Evolutionary conservation across 73 alveolate genomes (phyloP).

Genomic region (Stentor roeselii): DNA sequence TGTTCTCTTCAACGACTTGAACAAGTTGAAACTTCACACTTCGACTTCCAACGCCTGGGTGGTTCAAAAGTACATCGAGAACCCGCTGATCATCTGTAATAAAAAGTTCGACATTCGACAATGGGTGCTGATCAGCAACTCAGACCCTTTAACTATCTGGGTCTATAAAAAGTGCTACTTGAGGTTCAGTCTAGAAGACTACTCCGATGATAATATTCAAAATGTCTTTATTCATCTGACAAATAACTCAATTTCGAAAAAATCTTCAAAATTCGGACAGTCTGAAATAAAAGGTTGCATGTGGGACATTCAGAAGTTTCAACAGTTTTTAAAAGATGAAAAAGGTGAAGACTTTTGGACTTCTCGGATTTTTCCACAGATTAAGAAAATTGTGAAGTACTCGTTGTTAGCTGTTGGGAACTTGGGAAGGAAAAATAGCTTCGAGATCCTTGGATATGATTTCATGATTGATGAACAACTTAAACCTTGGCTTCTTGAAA

Average conservation of each 20-base stretch:
- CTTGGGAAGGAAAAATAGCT: conserved; percentile 75
- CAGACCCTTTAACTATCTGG: conserved; percentile 60
- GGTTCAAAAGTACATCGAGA: conserved; percentile 90
- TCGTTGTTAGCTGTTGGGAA: conserved; percentile 86
- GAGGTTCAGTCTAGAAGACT: conserved; percentile 53
- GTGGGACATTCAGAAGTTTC: conserved; percentile 83
- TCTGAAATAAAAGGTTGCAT: conserved; percentile 94
- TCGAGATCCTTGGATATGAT: conserved; percentile 95
- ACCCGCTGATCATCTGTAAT: conserved; percentile 78
- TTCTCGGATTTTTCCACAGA: conserved; percentile 69
- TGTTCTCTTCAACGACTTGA: conserved; percentile 64
- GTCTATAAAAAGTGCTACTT: conserved; percentile 67
- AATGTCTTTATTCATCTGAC: conserved; percentile 49
- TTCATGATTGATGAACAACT: conserved; percentile 89
- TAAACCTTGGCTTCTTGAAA: conserved; percentile 82
- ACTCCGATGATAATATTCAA: conserved; percentile 21
- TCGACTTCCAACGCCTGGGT: conserved; percentile 67
- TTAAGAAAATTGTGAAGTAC: conserved; percentile 80
- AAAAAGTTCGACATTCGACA: conserved; percentile 88
- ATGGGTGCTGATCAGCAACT: conserved; percentile 60
- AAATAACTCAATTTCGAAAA: conserved; percentile 40
- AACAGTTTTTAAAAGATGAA: conserved; percentile 51
- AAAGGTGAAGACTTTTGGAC: conserved; percentile 73
- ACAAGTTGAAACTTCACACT: conserved; percentile 72
- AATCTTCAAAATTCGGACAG: conserved; percentile 46